Conservation (phyloP, 352 stramenopile genomes). For the Phytopythium kandeliae region DNA sequence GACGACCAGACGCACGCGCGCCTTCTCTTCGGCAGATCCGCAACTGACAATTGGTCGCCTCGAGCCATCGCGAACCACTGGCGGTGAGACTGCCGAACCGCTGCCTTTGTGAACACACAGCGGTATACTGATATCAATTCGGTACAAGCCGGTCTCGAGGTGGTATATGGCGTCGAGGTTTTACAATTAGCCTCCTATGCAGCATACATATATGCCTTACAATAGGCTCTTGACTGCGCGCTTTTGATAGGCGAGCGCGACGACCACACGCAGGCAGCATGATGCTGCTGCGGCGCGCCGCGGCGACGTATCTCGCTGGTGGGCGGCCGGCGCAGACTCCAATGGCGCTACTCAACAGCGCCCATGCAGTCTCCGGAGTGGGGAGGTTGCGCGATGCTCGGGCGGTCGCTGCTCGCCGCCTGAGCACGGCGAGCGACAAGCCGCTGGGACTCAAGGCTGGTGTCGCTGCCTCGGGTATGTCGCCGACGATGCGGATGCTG, state of each 20-base stretch:
- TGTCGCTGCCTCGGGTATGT: constrained; percentile 18
- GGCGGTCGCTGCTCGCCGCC: constrained; percentile 8
- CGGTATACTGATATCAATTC: not conserved
- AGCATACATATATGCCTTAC: not conserved
- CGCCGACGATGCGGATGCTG: constrained; percentile 52
- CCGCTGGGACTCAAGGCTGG: constrained; percentile 46
- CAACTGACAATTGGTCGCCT: too few species aligned
- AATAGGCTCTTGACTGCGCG: too few species aligned
- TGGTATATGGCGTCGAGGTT: too few species aligned
- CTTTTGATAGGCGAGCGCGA: too few species aligned
- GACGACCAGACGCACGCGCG: too few species aligned
- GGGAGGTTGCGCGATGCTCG: not conserved
- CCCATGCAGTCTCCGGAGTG: not conserved
- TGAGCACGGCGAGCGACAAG: constrained; percentile 12
- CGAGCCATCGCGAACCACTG: too few species aligned
- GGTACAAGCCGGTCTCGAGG: too few species aligned
- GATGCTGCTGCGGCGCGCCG: constrained; percentile 10
- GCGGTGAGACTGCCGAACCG: too few species aligned
- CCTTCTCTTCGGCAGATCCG: too few species aligned
- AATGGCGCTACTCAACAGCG: not conserved
- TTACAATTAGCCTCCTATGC: too few species aligned
- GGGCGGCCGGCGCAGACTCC: not conserved
- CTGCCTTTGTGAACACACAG: too few species aligned
- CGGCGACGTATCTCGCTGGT: constrained; percentile 4
- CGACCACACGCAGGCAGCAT: constrained; percentile 13